Evolutionary conservation across 106 monocot species (phyloP).

Genomic region (Phalaenopsis equestris): DNA sequence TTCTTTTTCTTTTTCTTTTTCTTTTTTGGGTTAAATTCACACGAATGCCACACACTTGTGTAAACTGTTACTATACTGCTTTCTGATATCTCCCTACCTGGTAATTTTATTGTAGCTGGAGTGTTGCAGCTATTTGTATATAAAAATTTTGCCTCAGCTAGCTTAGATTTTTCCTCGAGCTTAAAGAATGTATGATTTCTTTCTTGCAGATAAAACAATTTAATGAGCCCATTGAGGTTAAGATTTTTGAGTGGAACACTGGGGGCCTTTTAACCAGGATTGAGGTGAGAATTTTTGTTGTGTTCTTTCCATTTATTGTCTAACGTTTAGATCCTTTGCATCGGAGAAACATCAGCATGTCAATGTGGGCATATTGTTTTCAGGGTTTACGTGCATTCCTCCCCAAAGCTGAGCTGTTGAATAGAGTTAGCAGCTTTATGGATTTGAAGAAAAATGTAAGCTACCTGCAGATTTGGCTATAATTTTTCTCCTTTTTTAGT

Average conservation of each 20-base stretch:
- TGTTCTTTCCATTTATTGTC: constrained; percentile 5
- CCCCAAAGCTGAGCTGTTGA: constrained; percentile 90
- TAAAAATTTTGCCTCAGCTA: neutral
- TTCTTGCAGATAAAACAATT: constrained; percentile 70
- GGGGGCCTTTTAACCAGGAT: constrained; percentile 86
- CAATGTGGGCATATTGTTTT: constrained; percentile 2
- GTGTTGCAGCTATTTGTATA: neutral
- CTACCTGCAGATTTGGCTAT: neutral
- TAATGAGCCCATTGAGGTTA: constrained; percentile 74
- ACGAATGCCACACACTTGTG: neutral
- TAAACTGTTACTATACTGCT: neutral
- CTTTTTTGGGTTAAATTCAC: neutral
- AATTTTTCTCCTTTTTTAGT: neutral
- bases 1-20: neutral
- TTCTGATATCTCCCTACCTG: neutral
- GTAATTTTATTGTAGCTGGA: neutral
- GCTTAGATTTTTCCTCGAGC: neutral
- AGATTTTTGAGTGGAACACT: constrained; percentile 91
- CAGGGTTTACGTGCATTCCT: constrained; percentile 93
- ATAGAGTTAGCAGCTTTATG: constrained; percentile 53
- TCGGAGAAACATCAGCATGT: neutral
- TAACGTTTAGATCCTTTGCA: neutral
- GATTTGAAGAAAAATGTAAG: constrained; percentile 88
- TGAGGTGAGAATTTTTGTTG: constrained; percentile 36
- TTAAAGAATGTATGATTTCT: neutral